These are phyloP conservation scores for Diplodia mutila DNA, from an alignment of 2,329 filamentous ascomycete genomes.

Conservation along the genomic window DNA sequence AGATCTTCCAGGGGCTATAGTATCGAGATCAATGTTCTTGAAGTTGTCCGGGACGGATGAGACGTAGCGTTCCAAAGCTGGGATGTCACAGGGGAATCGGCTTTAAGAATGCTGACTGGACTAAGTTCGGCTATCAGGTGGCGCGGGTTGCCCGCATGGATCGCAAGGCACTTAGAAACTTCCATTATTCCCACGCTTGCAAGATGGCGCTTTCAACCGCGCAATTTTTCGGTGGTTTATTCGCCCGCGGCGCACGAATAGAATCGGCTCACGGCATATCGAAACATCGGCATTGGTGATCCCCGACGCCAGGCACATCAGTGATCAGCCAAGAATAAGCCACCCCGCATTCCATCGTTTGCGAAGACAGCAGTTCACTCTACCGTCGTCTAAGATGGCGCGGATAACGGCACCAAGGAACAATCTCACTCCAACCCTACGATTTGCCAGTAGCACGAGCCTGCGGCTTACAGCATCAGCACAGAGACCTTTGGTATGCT, in stretches of 20 bases:
- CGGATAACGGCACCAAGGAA: not conserved
- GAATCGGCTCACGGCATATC: not conserved
- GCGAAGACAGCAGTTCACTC: not conserved
- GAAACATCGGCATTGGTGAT: not conserved
- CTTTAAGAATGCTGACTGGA: not conserved
- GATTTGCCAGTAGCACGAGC: not conserved
- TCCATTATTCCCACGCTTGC: not conserved
- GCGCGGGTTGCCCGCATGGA: not conserved
- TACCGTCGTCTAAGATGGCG: not conserved
- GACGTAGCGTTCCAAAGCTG: conserved; percentile 12
- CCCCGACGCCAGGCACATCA: not conserved
- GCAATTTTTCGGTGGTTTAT: not conserved
- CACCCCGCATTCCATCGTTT: not conserved
- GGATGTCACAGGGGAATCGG: not conserved
- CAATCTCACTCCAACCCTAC: not conserved
- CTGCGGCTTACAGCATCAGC: not conserved
- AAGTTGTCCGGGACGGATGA: not conserved
- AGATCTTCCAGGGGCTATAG: not conserved
- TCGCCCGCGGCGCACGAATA: not conserved
- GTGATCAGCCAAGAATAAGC: not conserved
- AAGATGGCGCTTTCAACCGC: not conserved
- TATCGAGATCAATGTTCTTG: not conserved
- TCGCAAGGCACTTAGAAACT: not conserved
- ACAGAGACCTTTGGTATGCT: not conserved
- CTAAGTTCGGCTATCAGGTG: not conserved